Percentiles rank a stretch among this genome's conserved stretches.
Conservation (phyloP, 768 basidiomycete species). For the Mrakia gelida region DNA sequence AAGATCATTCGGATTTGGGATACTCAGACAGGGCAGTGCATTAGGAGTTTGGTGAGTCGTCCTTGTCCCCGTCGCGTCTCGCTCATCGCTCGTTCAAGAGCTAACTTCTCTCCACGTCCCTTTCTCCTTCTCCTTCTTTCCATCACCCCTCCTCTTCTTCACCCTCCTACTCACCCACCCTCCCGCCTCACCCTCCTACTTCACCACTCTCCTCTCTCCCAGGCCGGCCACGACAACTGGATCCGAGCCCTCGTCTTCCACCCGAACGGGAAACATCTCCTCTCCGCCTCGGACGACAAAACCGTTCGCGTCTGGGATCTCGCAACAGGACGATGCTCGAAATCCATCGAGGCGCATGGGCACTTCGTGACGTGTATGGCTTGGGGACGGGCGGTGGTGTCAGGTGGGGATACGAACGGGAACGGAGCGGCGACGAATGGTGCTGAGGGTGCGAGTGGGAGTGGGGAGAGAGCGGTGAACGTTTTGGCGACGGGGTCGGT, state of each 20-base stretch:
- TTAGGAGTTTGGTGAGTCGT: slow-evolving; percentile 65
- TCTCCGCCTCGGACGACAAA: slow-evolving; percentile 91
- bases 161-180: no score
- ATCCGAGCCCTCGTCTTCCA: slow-evolving; percentile 82
- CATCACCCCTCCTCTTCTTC: no score
- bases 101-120: no score
- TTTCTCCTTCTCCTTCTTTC: no score
- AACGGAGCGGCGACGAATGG: slow-evolving; percentile 33
- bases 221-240: slow-evolving; percentile 71
- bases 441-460: slow-evolving; percentile 11
- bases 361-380: slow-evolving; percentile 76
- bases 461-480: slow-evolving; percentile 46
- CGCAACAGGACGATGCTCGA: slow-evolving; percentile 74
- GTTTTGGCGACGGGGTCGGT: slow-evolving; percentile 53
- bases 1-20: slow-evolving; percentile 93
- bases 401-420: slow-evolving; percentile 27
- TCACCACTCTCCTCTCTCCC: no score
- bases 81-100: background rate
- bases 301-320: slow-evolving; percentile 88
- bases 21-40: slow-evolving; percentile 69
- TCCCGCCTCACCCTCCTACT: background rate
- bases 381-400: slow-evolving; percentile 60
- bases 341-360: slow-evolving; percentile 79
- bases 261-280: slow-evolving; percentile 78
- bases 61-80: background rate